Evolutionary conservation across 1,139 yeast genomes (phyloP).

Genomic region (Lodderomyces elongisporus): DNA sequence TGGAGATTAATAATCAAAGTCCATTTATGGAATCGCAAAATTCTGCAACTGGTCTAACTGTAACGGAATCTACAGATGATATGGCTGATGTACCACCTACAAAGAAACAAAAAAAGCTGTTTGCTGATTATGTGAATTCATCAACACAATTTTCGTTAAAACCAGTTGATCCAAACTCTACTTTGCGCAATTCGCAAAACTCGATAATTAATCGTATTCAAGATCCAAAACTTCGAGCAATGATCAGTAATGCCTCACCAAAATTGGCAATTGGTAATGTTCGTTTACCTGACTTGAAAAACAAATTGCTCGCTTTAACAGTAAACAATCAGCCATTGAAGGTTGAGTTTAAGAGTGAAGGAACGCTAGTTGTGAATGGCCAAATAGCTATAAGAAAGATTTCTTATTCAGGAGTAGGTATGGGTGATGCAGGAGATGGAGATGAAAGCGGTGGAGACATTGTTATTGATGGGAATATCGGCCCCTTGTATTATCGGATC

Average conservation of each 20-base stretch:
- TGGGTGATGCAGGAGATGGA: conserved; percentile 18
- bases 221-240: conserved; percentile 9
- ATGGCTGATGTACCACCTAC: conserved; percentile 5
- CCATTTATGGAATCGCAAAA: too few relatives aligned
- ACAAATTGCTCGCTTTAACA: conserved; percentile 52
- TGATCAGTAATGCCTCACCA: conserved; percentile 22
- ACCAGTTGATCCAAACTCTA: conserved; percentile 15
- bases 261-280: conserved; percentile 84
- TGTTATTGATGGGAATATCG: conserved; percentile 75
- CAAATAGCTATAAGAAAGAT: conserved; percentile 71
- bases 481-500: conserved; percentile 73
- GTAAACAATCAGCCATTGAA: conserved; percentile 26
- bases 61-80: conserved; percentile 5
- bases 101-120: conserved; percentile 16
- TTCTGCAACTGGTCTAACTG: too few relatives aligned
- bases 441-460: conserved; percentile 69
- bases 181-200: conserved; percentile 5
- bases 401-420: conserved; percentile 25
- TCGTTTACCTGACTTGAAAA: conserved; percentile 73
- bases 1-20: conserved; percentile 44
- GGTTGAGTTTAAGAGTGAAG: conserved; percentile 93
- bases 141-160: conserved; percentile 36
- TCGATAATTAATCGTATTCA: conserved; percentile 8
- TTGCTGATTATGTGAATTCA: conserved; percentile 30
- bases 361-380: conserved; percentile 82